phyloP scores from a whole-genome alignment of 2,329 filamentous ascomycete species.

The Monilinia aucupariae region DNA sequence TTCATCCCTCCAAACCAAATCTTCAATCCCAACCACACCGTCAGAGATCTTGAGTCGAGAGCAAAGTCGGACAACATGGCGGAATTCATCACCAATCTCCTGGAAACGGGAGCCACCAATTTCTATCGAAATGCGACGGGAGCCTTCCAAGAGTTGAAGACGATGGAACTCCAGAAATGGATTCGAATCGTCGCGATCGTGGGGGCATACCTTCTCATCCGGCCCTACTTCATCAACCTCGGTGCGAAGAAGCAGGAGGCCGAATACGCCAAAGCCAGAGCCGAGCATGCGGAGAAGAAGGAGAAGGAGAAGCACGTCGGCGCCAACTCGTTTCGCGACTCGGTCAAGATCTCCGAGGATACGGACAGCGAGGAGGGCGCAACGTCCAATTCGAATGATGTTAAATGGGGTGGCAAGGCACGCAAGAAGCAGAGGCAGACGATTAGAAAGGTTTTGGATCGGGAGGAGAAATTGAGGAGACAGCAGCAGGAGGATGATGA shows the following conservation, averaged over 20 bases:
- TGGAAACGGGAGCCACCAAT: constrained; percentile 23
- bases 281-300: constrained; percentile 34
- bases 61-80: background rate
- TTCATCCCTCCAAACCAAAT: background rate
- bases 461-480: constrained; percentile 49
- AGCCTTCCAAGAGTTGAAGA: constrained; percentile 37
- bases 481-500: constrained; percentile 59
- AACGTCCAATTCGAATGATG: constrained; percentile 32
- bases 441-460: constrained; percentile 59
- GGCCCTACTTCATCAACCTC: constrained; percentile 67
- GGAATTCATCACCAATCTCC: constrained; percentile 15
- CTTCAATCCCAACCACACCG: background rate
- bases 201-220: constrained; percentile 66
- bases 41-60: background rate
- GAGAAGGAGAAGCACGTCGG: constrained; percentile 40
- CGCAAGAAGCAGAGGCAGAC: constrained; percentile 62
- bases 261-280: constrained; percentile 50
- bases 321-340: constrained; percentile 57
- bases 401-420: constrained; percentile 64
- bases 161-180: constrained; percentile 49
- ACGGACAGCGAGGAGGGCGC: constrained; percentile 46
- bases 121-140: constrained; percentile 23
- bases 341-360: constrained; percentile 46
- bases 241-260: constrained; percentile 59
- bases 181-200: constrained; percentile 68